These are phyloP conservation scores for Poronia punctata DNA, from an alignment of 495 filamentous ascomycete genomes.

Conservation along the genomic window DNA sequence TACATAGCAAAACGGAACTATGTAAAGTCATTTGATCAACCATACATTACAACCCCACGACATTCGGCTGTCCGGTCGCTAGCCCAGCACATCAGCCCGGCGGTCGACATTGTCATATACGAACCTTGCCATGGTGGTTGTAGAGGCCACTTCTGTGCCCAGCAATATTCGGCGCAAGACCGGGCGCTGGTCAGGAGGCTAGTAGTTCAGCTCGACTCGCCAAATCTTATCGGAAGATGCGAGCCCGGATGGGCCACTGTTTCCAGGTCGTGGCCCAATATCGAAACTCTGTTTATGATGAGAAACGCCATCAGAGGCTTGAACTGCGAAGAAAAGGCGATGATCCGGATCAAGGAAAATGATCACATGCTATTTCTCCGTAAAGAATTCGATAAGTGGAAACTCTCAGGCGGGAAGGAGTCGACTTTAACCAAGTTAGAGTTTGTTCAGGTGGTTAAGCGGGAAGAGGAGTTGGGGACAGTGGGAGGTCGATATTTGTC, in stretches of 20 bases:
- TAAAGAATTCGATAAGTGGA: slow-evolving; percentile 18
- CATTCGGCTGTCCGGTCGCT: background rate
- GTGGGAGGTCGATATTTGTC: slow-evolving; percentile 12
- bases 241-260: slow-evolving; percentile 22
- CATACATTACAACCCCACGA: background rate
- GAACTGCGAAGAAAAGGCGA: slow-evolving; percentile 18
- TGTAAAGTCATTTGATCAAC: slow-evolving; percentile 12
- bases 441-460: slow-evolving; percentile 17
- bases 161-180: slow-evolving; percentile 20
- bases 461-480: slow-evolving; percentile 6
- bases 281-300: slow-evolving; percentile 24
- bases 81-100: slow-evolving; percentile 14
- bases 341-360: slow-evolving; percentile 20
- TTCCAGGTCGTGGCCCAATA: slow-evolving; percentile 20
- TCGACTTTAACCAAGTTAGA: slow-evolving; percentile 12
- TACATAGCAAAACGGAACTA: slow-evolving; percentile 14
- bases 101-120: slow-evolving; percentile 20
- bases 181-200: slow-evolving; percentile 17
- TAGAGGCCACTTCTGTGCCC: slow-evolving; percentile 22
- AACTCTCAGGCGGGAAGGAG: slow-evolving; percentile 9
- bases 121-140: slow-evolving; percentile 25
- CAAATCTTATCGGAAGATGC: background rate
- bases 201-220: slow-evolving; percentile 19
- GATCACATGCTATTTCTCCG: slow-evolving; percentile 9
- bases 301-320: slow-evolving; percentile 17